Evolutionary conservation across 2,329 filamentous ascomycete genomes (phyloP), one percentile per base, ranked within the genome.

Genomic region (Penicillium brevicompactum): DNA sequence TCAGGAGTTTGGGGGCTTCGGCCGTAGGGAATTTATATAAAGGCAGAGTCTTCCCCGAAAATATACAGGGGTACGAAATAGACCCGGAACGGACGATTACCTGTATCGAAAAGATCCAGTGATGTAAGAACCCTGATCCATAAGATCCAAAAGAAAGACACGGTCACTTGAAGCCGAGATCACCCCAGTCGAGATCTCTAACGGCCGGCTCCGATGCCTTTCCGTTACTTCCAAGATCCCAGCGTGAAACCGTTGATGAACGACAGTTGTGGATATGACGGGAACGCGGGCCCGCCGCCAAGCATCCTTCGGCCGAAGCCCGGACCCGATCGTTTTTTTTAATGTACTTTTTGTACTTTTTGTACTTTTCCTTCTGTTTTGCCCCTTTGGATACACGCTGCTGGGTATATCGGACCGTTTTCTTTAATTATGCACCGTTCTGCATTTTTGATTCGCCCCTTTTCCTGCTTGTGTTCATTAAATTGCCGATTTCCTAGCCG

Each of bases 191-290:
- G 10, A 47, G 34, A 52, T 50, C 46, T 24, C 22, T 30, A 46
- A 50, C 62, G 62, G 64, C 56, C 64, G 64, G 64, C 59, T 66
- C 64, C 64, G 64, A 43, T 18, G 16, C 2, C 13, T n/a, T 44
- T 51, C 16, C 32, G 49, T 16, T 18, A 38, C 27, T 40, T 24
- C 41, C 44, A 21, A 18, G 37, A 32, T 24, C 41, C 44, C 16
- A 16, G 30, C 22, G 53, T 61, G 59, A 63, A 60, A 55, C 52
- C 51, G 53, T 53, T 52, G 56, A 55, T 10, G 10, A 52, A 32
- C 14, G 41, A 42, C 34, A 51, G 37, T 31, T 24, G 11, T 47
- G 44, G 43, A 53, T 37, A 37, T 49, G 22, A 49, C 34, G 30
- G 49, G 44, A 43, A 56, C 43, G 49, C 24, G 47, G 43, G 53